Conservation (phyloP, 2,329 filamentous ascomycete species). For the Fusarium nanum region DNA sequence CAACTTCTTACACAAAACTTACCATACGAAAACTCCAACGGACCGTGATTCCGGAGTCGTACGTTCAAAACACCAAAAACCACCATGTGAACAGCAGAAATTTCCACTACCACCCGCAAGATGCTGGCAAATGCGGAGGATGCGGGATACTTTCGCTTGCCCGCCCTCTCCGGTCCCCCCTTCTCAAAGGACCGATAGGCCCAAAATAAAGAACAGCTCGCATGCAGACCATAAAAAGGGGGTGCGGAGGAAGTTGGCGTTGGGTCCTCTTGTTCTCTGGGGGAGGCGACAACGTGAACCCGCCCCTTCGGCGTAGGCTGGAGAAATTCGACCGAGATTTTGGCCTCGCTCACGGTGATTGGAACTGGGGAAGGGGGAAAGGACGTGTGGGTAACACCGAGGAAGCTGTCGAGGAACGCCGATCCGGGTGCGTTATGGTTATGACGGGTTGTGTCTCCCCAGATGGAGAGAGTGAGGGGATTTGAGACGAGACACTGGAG, state of each 20-base stretch:
- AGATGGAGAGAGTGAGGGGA: conserved; percentile 28
- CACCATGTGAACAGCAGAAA: conserved; percentile 19
- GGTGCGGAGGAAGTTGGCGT: conserved; percentile 21
- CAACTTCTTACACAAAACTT: not conserved
- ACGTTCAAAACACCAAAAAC: not conserved
- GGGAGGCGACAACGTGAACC: conserved; percentile 17
- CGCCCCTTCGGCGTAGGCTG: conserved; percentile 10
- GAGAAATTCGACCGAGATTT: conserved; percentile 21
- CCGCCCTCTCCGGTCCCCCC: conserved; percentile 8
- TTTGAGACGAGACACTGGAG: not conserved
- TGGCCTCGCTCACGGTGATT: conserved; percentile 8
- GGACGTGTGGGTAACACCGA: conserved; percentile 26
- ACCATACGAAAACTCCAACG: not conserved
- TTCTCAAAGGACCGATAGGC: conserved; percentile 31
- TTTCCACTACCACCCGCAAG: conserved; percentile 8
- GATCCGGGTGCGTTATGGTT: not conserved
- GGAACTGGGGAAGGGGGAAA: conserved; percentile 18
- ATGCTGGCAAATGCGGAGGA: conserved; percentile 31
- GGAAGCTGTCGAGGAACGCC: conserved; percentile 13
- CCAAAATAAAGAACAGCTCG: conserved; percentile 8
- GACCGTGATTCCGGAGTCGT: conserved; percentile 5
- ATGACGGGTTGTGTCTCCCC: conserved; percentile 16
- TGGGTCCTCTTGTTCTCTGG: conserved; percentile 22
- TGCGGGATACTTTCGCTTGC: conserved; percentile 33
- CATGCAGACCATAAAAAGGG: conserved; percentile 14